Base-by-base conservation (phyloP, 257 asterid genomes). In the Solanum sitiens region DNA sequence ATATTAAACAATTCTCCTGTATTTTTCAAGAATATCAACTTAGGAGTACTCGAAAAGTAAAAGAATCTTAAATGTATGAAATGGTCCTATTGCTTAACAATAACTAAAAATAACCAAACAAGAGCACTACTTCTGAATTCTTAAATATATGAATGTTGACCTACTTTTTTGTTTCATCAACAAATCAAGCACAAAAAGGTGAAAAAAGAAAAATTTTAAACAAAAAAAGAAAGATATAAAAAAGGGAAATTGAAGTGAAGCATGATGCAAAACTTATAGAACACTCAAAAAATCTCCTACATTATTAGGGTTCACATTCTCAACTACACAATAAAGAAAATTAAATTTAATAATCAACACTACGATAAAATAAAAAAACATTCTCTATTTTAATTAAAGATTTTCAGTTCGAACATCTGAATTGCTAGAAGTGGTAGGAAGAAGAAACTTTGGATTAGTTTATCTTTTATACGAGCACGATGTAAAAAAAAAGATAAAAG, bases 381-480 rank as follows among this genome's bases (percentile, higher is more conserved):
- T 16, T 14, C 23, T 50, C 23, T 53, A 53, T 53, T 53, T 16
- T 53, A 35, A 18, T 35, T 0, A 35, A 16, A 20, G 0, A 21
- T 5, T 10, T 20, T 3, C 1, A 37, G 1, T 37, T 37, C 1
- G 1, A 20, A 5, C 0, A 53, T 7, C 0, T 73, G 0, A 72
- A 73, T 20, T 9, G 0, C 1, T 5, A 73, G 10, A 73, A 35
- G 1, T 35, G 3, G 0, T 72, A 35, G 15, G 18, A 1, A 15
- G 25, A 4, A 10, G 50, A 1, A 2, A 11, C 21, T 11, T 3
- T 3, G 8, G 0, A 20, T 73, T 37, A 37, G 1, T 20, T 20
- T 0, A 0, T 0, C 0, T 74, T 1, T 0, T 2, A 10, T 25
- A 11, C 32, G 4, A 65, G 3, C 11, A 25, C 1, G 0, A 7